phyloP scores from a whole-genome alignment of 108 stramenopile genomes.

The Cyclotella distinguenda region DNA sequence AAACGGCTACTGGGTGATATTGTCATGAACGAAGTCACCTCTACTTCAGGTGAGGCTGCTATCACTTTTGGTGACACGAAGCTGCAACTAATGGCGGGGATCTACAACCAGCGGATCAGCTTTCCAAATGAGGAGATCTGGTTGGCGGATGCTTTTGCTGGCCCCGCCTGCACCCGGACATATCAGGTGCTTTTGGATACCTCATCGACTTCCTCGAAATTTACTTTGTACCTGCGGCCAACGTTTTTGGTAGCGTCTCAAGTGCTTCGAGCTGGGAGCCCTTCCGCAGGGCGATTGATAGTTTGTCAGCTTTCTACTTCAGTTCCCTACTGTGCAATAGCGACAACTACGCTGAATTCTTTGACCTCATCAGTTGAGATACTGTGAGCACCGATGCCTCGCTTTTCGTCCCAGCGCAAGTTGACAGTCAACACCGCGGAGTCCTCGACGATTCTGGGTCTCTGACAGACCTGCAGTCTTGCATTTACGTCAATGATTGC shows the following conservation, averaged over 20 bases:
- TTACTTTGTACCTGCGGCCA: constrained; percentile 2
- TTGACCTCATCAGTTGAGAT: constrained; percentile 4
- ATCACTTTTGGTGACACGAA: constrained; percentile 11
- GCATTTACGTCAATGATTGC: constrained; percentile 15
- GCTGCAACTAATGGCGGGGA: not conserved
- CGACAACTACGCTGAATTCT: not conserved
- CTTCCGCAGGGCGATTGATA: constrained; percentile 5
- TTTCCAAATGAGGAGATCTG: not conserved
- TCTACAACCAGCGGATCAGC: constrained; percentile 5
- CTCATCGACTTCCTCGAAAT: not conserved
- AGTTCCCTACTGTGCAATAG: too few relatives aligned
- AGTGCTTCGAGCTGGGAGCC: constrained; percentile 10
- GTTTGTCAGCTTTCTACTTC: not conserved
- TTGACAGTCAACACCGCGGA: not conserved
- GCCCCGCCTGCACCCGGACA: not conserved
- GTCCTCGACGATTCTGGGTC: constrained; percentile 2
- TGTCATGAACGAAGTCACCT: constrained; percentile 14
- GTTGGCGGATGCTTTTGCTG: not conserved
- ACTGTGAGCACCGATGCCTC: not conserved
- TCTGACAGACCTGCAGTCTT: not conserved
- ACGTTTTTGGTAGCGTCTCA: constrained; percentile 2
- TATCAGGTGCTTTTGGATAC: constrained; percentile 10
- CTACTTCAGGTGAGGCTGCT: not conserved
- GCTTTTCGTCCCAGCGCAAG: not conserved
- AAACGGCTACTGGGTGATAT: not conserved